Evolutionary conservation across 768 basidiomycete species (phyloP), one percentile per base, ranked within the genome.

Genomic region (Pleurotus sapidus): DNA sequence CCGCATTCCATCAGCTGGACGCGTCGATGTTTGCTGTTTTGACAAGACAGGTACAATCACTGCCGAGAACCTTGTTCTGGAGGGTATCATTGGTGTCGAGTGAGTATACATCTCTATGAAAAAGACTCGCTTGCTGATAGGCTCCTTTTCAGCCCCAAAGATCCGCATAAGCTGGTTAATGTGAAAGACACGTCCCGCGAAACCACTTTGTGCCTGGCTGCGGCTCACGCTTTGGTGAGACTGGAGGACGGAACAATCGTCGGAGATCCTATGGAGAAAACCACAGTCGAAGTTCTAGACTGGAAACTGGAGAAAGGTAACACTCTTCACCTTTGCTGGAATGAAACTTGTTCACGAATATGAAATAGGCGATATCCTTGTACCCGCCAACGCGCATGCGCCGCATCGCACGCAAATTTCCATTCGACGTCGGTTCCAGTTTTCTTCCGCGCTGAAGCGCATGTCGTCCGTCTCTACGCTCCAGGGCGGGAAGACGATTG

Each of bases 41-140:
- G 97, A 99, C 74, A 99, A 99, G 80, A 99, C 97, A 0, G 97
- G 96, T 20, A 98, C 97, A 0, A 98, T 99, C 63, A 99, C 97
- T 0, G 93, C 93, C 0, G 95, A 98, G 70, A 89, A 95, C 68
- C 75, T 98, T 11, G 94, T 98, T 6, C 80, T 98, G 1, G 95
- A 99, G 68, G 97, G 97, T 55, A 83, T 99, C 42, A 92, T 83
- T 24, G 97, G 95, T 53, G 80, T 97, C 46, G 83, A 93, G 95
- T 98, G 66, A 65, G 92, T 75, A 14, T n/a, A 11, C 42, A 34
- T 34, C 30, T 34, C 30, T 34, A 34, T 4, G 30, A 34, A 34
- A 1, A 34, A 11, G 30, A 34, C 8, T 34, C 30, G 30, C 8
- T 34, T 11, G 30, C 30, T 34, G 30, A 34, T 34, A 11, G 30